A percentile compares a stretch with the other conserved stretches of the same genome.
phyloP scores from a whole-genome alignment of 345 rosid genomes.

The Atalantia buxifolia region DNA sequence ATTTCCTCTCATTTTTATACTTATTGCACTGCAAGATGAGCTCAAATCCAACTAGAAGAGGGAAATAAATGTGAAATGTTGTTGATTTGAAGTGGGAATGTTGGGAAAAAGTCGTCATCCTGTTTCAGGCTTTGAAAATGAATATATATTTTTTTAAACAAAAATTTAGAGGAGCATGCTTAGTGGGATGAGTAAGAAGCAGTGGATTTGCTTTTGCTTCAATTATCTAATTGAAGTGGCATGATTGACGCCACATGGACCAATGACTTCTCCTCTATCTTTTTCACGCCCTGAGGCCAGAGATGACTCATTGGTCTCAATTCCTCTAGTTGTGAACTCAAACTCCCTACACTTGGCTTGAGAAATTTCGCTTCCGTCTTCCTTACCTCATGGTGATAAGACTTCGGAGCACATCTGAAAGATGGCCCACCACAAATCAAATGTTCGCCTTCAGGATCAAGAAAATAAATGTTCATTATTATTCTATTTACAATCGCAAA shows the following conservation, averaged over 20 bases:
- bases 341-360: neutral
- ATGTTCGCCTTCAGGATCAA: neutral
- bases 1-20: slow-evolving; percentile 15
- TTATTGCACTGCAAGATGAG: neutral
- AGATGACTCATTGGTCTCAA: neutral
- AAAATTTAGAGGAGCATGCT: neutral
- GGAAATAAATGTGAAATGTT: neutral
- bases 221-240: neutral
- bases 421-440: neutral
- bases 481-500: slow-evolving; percentile 9
- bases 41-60: neutral
- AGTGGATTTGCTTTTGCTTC: slow-evolving; percentile 25
- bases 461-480: neutral
- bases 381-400: neutral
- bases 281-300: neutral
- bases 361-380: neutral
- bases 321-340: neutral
- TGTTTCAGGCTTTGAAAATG: neutral
- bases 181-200: slow-evolving; percentile 32
- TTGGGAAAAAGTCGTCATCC: neutral
- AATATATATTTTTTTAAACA: neutral
- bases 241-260: slow-evolving; percentile 4
- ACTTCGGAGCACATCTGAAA: neutral
- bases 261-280: too few relatives aligned
- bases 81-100: neutral